Conservation (phyloP, 176 grass and related monocot genomes). For the Leersia perrieri region DNA sequence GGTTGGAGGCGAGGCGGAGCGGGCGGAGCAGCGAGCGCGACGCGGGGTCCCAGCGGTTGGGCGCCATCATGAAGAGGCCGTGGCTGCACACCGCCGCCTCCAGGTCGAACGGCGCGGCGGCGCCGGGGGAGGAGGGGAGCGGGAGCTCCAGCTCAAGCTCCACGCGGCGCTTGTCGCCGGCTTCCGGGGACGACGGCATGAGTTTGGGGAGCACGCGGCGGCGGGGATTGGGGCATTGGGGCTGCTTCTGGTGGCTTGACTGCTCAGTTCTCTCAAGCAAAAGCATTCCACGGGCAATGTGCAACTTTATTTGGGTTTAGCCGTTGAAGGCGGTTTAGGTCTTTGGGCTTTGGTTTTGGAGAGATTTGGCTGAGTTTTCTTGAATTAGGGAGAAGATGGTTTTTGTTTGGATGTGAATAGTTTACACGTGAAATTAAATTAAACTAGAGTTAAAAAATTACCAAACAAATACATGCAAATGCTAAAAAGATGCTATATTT, state of each 20-base stretch:
- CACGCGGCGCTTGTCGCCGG: not conserved
- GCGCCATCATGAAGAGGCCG: conserved; percentile 92
- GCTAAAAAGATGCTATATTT: no score
- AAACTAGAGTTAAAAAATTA: no score
- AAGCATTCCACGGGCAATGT: no score
- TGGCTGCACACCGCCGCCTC: conserved; percentile 81
- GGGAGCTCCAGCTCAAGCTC: conserved; percentile 36
- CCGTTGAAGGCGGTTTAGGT: no score
- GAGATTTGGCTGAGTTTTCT: no score
- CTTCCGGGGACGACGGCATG: not conserved
- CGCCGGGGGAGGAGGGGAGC: not conserved
- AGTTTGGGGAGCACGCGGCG: not conserved
- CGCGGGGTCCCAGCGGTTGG: conserved; percentile 70
- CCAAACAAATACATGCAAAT: no score
- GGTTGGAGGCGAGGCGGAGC: conserved; percentile 65
- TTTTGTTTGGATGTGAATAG: no score
- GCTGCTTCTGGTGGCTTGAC: not conserved
- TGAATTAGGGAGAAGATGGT: no score
- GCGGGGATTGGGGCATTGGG: not conserved
- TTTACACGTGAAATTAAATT: no score
- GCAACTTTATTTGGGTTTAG: no score
- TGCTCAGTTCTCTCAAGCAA: not conserved
- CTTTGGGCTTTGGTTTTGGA: no score
- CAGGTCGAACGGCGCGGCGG: conserved; percentile 55
- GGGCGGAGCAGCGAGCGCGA: conserved; percentile 60